phyloP scores from a whole-genome alignment of 306 rosid genomes.

The Pterocarpus macrocarpus region DNA sequence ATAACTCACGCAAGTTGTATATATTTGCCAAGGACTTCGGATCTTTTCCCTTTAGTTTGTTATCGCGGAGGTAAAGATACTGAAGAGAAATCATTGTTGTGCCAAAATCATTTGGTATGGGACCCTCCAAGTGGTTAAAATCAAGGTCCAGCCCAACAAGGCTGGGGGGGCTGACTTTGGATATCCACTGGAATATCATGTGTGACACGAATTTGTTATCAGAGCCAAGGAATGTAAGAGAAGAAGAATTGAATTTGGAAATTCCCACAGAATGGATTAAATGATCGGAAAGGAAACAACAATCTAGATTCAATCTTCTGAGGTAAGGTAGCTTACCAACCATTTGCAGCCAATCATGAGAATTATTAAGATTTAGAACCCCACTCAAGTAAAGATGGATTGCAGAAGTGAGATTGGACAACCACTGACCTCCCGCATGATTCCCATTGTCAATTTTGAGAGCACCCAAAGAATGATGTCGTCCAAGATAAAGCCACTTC shows the following conservation, averaged over 20 bases:
- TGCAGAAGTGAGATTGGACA: slow-evolving; percentile 28
- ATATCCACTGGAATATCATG: not conserved
- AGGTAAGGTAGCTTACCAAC: slow-evolving; percentile 29
- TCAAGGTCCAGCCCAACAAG: not conserved
- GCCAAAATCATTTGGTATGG: not conserved
- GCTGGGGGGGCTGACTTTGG: not conserved
- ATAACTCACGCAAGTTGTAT: not conserved
- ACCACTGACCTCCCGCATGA: slow-evolving; percentile 29
- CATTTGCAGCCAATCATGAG: slow-evolving; percentile 11
- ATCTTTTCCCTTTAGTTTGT: not conserved
- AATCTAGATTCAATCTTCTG: not conserved
- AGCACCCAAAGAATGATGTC: not conserved
- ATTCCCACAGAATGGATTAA: not conserved
- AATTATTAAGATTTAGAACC: not conserved
- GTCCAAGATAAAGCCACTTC: slow-evolving; percentile 28
- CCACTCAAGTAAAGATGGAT: slow-evolving; percentile 17
- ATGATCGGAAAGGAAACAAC: not conserved
- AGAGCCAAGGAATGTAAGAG: not conserved
- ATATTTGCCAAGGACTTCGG: not conserved
- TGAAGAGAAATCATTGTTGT: not conserved
- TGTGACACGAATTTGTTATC: not conserved
- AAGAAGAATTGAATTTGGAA: not conserved
- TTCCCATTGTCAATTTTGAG: not conserved
- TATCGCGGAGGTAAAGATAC: not conserved
- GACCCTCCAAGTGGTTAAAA: not conserved